These are phyloP conservation scores for Penicillium pulvis DNA, from an alignment of 495 filamentous ascomycete genomes.

Conservation along the genomic window DNA sequence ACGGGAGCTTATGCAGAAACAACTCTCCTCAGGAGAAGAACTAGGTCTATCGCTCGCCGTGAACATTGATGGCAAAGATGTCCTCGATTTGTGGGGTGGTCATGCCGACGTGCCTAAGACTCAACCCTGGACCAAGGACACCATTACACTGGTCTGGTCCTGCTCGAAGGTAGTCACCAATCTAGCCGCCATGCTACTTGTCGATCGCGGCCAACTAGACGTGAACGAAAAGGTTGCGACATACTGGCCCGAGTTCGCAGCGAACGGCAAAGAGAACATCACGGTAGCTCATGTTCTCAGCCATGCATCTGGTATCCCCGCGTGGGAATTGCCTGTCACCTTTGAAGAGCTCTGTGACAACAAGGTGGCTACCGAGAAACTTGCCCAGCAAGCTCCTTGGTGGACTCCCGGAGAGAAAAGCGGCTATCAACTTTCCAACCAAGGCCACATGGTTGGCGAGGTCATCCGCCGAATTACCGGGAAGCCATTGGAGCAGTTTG, in stretches of 20 bases:
- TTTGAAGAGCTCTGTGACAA: slow-evolving; percentile 34
- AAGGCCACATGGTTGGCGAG: slow-evolving; percentile 45
- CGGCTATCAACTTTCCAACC: slow-evolving; percentile 42
- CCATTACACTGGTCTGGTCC: slow-evolving; percentile 44
- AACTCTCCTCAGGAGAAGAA: slow-evolving; percentile 35
- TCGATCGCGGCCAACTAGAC: slow-evolving; percentile 43
- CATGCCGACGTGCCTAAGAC: slow-evolving; percentile 29
- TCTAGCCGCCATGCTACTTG: slow-evolving; percentile 39
- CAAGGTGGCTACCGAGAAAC: slow-evolving; percentile 26
- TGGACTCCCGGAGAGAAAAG: slow-evolving; percentile 42
- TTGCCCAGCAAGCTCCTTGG: slow-evolving; percentile 45
- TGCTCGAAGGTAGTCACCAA: slow-evolving; percentile 42
- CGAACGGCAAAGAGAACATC: slow-evolving; percentile 42
- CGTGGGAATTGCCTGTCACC: slow-evolving; percentile 36
- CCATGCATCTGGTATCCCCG: slow-evolving; percentile 39
- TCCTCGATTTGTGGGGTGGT: slow-evolving; percentile 52
- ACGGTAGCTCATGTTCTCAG: slow-evolving; percentile 44
- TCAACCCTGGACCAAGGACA: slow-evolving; percentile 41
- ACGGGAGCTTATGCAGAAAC: slow-evolving; percentile 31
- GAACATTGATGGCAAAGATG: slow-evolving; percentile 42
- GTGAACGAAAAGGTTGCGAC: slow-evolving; percentile 38
- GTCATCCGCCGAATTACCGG: slow-evolving; percentile 41
- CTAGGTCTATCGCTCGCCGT: slow-evolving; percentile 46
- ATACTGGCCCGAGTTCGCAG: slow-evolving; percentile 51
- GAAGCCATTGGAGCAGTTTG: slow-evolving; percentile 40